These are phyloP conservation scores for Flaveria trinervia DNA, from an alignment of 129 eudicot genomes.

Conservation along the genomic window DNA sequence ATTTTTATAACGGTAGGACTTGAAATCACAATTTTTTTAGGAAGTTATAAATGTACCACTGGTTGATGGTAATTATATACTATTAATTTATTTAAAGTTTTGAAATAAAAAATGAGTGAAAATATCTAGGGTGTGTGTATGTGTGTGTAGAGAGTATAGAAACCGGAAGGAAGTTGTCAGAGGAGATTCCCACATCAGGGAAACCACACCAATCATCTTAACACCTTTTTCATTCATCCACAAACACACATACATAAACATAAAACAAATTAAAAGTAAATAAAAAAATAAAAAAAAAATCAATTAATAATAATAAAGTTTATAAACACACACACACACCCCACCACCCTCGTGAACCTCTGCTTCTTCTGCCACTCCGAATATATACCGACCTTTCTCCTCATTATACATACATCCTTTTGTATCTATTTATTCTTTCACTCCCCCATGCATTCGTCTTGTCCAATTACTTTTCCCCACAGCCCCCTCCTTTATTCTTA, in stretches of 20 bases:
- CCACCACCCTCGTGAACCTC: slow-evolving; percentile 29
- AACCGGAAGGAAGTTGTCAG: slow-evolving; percentile 28
- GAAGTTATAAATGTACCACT: too few relatives aligned
- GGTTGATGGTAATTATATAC: too few relatives aligned
- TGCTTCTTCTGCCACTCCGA: slow-evolving; percentile 27
- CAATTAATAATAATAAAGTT: too few relatives aligned
- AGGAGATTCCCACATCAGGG: slow-evolving; percentile 34
- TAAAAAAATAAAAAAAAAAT: too few relatives aligned
- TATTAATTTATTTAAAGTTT: too few relatives aligned
- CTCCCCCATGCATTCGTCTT: slow-evolving; percentile 44
- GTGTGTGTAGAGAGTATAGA: not conserved
- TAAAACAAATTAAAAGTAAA: too few relatives aligned
- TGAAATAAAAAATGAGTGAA: not conserved
- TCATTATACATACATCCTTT: slow-evolving; percentile 29
- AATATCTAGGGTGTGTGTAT: not conserved
- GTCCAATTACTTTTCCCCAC: slow-evolving; percentile 32
- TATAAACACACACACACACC: not conserved
- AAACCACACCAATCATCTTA: slow-evolving; percentile 36
- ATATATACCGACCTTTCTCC: slow-evolving; percentile 22
- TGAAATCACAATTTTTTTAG: too few relatives aligned
- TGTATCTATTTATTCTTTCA: slow-evolving; percentile 39
- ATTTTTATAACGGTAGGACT: too few relatives aligned
- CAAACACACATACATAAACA: not conserved
- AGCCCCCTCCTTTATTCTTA: slow-evolving; percentile 12
- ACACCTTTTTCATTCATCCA: not conserved